Evolutionary conservation across 345 rosid genomes (phyloP), one percentile per base, ranked within the genome.

Genomic region (Geranium rotundifolium): DNA sequence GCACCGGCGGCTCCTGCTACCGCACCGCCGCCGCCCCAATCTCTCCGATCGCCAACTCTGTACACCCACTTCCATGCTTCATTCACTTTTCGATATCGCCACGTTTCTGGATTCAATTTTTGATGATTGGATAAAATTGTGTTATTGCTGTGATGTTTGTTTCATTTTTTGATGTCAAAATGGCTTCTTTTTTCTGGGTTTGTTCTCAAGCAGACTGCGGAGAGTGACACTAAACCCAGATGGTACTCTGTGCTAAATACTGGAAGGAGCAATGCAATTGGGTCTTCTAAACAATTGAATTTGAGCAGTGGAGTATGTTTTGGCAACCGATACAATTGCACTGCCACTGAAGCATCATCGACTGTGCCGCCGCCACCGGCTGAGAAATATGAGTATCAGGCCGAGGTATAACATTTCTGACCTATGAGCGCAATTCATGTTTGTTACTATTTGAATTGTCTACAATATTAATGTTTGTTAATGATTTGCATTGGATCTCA

Each of bases 301-400:
- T 59, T 77, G 64, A 78, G 69, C 39, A 63, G 67, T 68, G 68
- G 71, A 49, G 64, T 77, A 67, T 73, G 72, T 76, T 62, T 77
- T 62, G 81, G 87, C 12, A 63, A 57, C 58, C 81, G 97, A 17
- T 64, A 70, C 19, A 89, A 86, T 67, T 85, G 96, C 27, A 83
- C 81, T 0, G 89, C 90, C 0, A 83, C 88, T 1, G 95, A 84
- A 46, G 77, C 89, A 29, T 73, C 90, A 10, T 69, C 91, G 7
- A 67, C 82, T 66, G 71, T 72, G 5, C 78, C 86, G 8, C 27
- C 41, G 41, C 41, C 41, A 1, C 77, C 81, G 0, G 77, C 81
- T 19, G 92, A 93, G 80, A 90, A 86, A 73, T 82, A 78, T 31
- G 96, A 93, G 78, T 93, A 93, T 74, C 99, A 93, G 77, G 99